Conservation (phyloP, 441 rosid species). For the Gossypium aridum region DNA sequence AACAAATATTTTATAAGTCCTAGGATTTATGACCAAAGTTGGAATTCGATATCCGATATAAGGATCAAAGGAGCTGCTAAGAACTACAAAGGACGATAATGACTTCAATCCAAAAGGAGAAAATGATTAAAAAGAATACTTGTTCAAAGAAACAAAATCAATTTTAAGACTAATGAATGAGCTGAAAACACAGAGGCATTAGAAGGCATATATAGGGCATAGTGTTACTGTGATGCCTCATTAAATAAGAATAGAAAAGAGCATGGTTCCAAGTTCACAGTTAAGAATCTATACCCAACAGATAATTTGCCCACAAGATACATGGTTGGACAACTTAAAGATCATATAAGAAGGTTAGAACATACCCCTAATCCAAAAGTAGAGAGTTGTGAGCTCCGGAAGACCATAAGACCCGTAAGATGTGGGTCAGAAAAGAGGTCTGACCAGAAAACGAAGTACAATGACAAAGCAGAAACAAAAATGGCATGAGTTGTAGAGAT, state of each 20-base stretch:
- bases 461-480: constrained; percentile 37
- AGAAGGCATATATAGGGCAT: not conserved
- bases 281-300: not conserved
- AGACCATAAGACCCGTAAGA: constrained; percentile 29
- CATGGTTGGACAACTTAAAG: not conserved
- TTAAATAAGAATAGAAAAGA: not conserved
- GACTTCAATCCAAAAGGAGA: not conserved
- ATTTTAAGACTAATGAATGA: not conserved
- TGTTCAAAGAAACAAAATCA: not conserved
- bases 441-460: constrained; percentile 55
- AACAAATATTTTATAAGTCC: not conserved
- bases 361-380: constrained; percentile 16
- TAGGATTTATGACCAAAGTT: not conserved
- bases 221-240: not conserved
- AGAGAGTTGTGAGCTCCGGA: constrained; percentile 27
- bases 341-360: not conserved
- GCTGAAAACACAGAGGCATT: not conserved
- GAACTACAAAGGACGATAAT: not conserved
- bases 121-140: not conserved
- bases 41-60: not conserved
- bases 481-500: constrained; percentile 62
- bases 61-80: not conserved
- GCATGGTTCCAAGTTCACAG: not conserved
- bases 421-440: constrained; percentile 39
- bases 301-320: not conserved